Conservation (phyloP, 2,329 filamentous ascomycete genomes). For the Diaporthe citrichinensis region DNA sequence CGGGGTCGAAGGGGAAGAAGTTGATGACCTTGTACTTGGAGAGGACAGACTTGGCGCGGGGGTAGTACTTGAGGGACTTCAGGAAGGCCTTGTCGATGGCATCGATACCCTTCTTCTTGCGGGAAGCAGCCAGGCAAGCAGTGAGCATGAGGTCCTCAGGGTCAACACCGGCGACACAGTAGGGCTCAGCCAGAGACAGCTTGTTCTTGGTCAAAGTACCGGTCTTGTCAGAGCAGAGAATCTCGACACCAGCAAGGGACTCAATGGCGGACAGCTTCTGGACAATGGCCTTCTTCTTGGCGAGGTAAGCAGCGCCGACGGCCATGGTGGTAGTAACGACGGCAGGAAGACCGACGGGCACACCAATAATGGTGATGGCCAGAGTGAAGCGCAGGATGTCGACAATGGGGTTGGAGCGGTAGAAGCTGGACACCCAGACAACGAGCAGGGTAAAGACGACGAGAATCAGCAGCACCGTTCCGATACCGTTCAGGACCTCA, state of each 20-base stretch:
- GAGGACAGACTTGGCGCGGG: constrained; percentile 83
- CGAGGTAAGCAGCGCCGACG: constrained; percentile 90
- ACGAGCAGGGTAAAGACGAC: constrained; percentile 85
- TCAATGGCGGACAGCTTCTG: constrained; percentile 94
- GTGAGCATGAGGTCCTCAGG: constrained; percentile 92
- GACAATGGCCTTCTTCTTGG: constrained; percentile 93
- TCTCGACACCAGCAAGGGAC: constrained; percentile 92
- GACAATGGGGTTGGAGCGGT: constrained; percentile 86
- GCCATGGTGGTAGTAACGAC: constrained; percentile 97
- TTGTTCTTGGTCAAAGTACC: constrained; percentile 96
- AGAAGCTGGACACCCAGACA: constrained; percentile 90
- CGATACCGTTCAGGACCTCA: constrained; percentile 89
- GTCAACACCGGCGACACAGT: constrained; percentile 85
- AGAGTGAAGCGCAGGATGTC: constrained; percentile 87
- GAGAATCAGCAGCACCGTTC: constrained; percentile 82
- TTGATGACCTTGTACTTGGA: constrained; percentile 88
- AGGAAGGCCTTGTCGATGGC: constrained; percentile 96
- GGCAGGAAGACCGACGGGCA: constrained; percentile 91
- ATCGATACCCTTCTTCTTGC: constrained; percentile 96
- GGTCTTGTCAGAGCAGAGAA: constrained; percentile 95
- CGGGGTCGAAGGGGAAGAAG: constrained; percentile 91
- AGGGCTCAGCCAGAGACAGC: constrained; percentile 88
- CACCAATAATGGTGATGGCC: constrained; percentile 91
- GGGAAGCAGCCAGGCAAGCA: constrained; percentile 88
- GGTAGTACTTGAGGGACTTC: constrained; percentile 86